Base-by-base conservation (phyloP, 2,329 filamentous ascomycete species). In the Penicillium vulpinum region DNA sequence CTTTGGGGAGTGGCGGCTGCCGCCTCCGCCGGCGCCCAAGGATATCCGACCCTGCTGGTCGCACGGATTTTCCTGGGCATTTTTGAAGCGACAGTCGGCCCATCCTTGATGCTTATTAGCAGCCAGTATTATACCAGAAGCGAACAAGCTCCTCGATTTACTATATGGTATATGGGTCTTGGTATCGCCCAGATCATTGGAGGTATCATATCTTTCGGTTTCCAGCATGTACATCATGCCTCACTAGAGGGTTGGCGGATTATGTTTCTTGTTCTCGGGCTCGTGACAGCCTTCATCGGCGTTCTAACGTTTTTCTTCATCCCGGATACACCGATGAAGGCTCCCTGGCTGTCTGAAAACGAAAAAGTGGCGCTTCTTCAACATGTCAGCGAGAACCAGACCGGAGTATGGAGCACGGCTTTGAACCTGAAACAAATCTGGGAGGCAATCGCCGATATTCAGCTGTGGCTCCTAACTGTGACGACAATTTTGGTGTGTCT, bases 161-260 rank as follows among this genome's bases (percentile, higher is more conserved):
- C 80, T 18, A 78, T 86, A 65, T 87, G 84, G 85, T 87, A 85
- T 66, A 77, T 80, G 33, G 84, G 84, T 9, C 75, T 87, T 13
- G 85, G 85, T 1, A 70, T 84, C 3, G 83, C 83, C 6, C 84
- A 87, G 70, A 66, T 65, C 2, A 11, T 66, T 4, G 64, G 64
- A n/a, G 64, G 64, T 3, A 53, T 66, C 26, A 69, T 81, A 22
- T 80, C 78, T 6, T 86, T 80, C 60, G 83, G 73, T 40, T 85
- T 85, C 68, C 83, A 85, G 66, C 71, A 78, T 63, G 76, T 83
- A n/a, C 59, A 71, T 3, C 54, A 66, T 40, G 65, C 70, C 10
- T 46, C 57, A 0, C 65, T 82, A 13, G 65, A 71, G 4, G 73
- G 77, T 22, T 83, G 80, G 80, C 70, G 76, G 18, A 76, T 80